Conservation (phyloP, 2,329 filamentous ascomycete species). For the Sclerotiophoma versabilis region DNA sequence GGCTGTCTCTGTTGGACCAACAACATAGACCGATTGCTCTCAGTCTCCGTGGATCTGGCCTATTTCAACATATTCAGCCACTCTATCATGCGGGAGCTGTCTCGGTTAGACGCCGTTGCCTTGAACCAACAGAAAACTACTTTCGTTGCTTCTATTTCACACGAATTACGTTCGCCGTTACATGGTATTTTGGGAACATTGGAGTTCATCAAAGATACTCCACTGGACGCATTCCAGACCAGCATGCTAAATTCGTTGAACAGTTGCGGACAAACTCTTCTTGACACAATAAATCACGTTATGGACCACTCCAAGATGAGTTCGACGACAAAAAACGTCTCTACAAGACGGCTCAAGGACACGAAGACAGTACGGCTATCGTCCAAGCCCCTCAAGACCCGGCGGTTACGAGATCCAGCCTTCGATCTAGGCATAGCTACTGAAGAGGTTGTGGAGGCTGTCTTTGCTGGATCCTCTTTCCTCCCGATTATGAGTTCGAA, state of each 20-base stretch:
- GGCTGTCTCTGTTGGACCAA: slow-evolving; percentile 48
- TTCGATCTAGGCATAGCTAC: slow-evolving; percentile 31
- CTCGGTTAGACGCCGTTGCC: slow-evolving; percentile 59
- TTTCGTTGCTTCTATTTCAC: slow-evolving; percentile 60
- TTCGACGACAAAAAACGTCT: slow-evolving; percentile 45
- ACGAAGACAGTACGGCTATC: slow-evolving; percentile 37
- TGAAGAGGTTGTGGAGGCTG: slow-evolving; percentile 35
- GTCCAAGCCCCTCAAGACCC: slow-evolving; percentile 41
- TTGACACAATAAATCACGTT: slow-evolving; percentile 54
- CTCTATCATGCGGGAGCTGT: slow-evolving; percentile 64
- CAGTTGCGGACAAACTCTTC: slow-evolving; percentile 56
- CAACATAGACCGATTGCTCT: slow-evolving; percentile 37
- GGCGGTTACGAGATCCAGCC: slow-evolving; percentile 20
- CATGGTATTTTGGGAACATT: slow-evolving; percentile 53
- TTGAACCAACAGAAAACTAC: slow-evolving; percentile 56
- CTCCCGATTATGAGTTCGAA: slow-evolving; percentile 21
- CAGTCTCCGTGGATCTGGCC: slow-evolving; percentile 36
- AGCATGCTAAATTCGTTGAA: slow-evolving; percentile 55
- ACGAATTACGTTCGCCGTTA: slow-evolving; percentile 59
- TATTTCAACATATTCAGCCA: slow-evolving; percentile 52
- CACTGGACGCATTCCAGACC: slow-evolving; percentile 50
- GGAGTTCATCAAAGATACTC: slow-evolving; percentile 58
- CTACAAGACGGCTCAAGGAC: slow-evolving; percentile 41
- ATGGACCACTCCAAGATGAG: slow-evolving; percentile 43
- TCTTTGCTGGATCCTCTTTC: slow-evolving; percentile 46